Percentiles rank a stretch among this genome's conserved stretches.
phyloP scores from a whole-genome alignment of 2,329 filamentous ascomycete genomes.

The Rutstroemia sp. region DNA sequence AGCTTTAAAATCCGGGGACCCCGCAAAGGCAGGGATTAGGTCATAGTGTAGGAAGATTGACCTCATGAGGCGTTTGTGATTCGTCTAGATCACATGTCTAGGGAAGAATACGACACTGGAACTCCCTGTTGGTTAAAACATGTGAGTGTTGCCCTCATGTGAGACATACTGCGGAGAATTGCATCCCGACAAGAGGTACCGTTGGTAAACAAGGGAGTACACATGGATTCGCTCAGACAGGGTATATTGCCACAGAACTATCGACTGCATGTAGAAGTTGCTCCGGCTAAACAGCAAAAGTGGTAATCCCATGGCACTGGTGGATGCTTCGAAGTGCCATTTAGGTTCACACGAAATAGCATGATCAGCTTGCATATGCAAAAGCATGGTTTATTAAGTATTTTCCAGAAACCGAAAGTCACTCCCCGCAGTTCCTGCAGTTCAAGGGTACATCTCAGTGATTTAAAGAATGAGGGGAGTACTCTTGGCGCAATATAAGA shows the following conservation, averaged over 20 bases:
- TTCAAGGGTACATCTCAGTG: not conserved
- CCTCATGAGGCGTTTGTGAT: not conserved
- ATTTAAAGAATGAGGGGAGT: not conserved
- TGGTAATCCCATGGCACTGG: too few species aligned
- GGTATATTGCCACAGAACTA: too few species aligned
- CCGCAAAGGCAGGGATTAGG: not conserved
- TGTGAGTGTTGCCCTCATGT: not conserved
- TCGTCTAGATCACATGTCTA: not conserved
- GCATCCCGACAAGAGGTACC: not conserved
- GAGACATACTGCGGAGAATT: not conserved
- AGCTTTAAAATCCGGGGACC: not conserved
- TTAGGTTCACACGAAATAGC: too few species aligned
- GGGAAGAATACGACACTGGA: not conserved
- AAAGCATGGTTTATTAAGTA: too few species aligned
- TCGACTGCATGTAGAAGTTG: too few species aligned
- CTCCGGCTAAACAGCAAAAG: too few species aligned
- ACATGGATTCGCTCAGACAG: too few species aligned
- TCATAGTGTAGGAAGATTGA: not conserved
- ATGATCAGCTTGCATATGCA: too few species aligned
- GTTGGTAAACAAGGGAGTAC: too few species aligned
- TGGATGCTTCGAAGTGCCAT: too few species aligned
- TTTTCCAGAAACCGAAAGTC: too few species aligned
- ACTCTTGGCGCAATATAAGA: not conserved
- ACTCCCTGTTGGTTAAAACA: not conserved
- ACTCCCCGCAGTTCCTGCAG: too few species aligned